Evolutionary conservation across 2,329 filamentous ascomycete species (phyloP), one percentile per base, ranked within the genome.

Genomic region (Arthroderma sp.): DNA sequence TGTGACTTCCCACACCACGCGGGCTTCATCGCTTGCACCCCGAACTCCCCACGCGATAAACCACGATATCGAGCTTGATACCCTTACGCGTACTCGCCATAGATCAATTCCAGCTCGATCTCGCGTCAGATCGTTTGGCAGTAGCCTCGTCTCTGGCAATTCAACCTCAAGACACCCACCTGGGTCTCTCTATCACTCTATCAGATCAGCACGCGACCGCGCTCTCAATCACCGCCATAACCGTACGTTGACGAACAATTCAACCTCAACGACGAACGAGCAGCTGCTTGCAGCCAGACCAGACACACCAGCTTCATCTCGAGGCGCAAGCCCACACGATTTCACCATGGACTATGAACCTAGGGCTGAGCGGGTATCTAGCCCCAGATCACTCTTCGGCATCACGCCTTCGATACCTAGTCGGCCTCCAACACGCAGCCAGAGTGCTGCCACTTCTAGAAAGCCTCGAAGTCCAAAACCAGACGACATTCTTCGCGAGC

Each of bases 151-250:
- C 19, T 56, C 57, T 37, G 13, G 25, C 17, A 44, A 53, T 1
- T 51, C 21, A 21, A 33, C 3, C 21, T 23, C 41, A 37, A 58
- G 53, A 31, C 39, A 54, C 11, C 15, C 58, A 1, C 58, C 60
- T 11, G 58, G 60, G 6, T 60, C 60, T 28, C 47, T 61, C n/a
- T 60, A 60, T 31, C 49, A 33, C 9, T 58, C 60, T 5, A 61
- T 61, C 19, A 53, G 58, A 39, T 54, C 54, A 2, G 58, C 58
- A 11, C 58, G 56, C 41, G 60, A 58, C 33, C 56, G 58, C 9
- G 52, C 56, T 25, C 51, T 49, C 7, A 49, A 33, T 25, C 52
- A 33, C n/a, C 39, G 31, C 11, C 35, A 55, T 25, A 57, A 56
- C n/a, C 37, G 55, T 21, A 59, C 47, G n/a, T 38, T 55, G n/a